Evolutionary conservation across 805 yeast genomes (phyloP).

Genomic region (Blastobotrys peoriensis): DNA sequence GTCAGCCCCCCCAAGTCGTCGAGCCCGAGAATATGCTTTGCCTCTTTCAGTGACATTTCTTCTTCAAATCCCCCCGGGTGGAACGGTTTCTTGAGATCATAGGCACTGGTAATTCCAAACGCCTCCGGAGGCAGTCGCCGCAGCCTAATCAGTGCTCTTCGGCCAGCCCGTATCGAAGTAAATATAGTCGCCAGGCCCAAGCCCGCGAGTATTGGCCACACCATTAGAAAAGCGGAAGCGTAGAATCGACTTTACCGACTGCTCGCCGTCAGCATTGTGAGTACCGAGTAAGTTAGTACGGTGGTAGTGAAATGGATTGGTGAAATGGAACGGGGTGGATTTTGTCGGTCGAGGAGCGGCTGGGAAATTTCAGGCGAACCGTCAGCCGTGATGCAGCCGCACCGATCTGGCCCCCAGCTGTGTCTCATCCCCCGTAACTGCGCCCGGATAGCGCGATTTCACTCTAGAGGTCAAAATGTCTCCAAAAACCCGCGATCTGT

Average conservation of each 20-base stretch:
- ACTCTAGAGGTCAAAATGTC: too few species aligned
- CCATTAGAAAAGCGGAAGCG: too few species aligned
- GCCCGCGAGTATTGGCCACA: slow-evolving; percentile 25
- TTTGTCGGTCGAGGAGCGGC: too few species aligned
- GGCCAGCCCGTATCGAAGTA: slow-evolving; percentile 25
- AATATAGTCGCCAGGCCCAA: slow-evolving; percentile 23
- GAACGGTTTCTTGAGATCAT: slow-evolving; percentile 16
- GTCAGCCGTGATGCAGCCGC: too few species aligned
- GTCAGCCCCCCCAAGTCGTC: slow-evolving; percentile 33
- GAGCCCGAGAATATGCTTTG: slow-evolving; percentile 45
- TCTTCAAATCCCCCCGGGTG: slow-evolving; percentile 31
- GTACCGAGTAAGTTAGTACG: too few species aligned
- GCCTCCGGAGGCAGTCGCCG: slow-evolving; percentile 26
- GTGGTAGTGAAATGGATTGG: neutral
- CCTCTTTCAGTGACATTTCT: slow-evolving; percentile 48
- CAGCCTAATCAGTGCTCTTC: slow-evolving; percentile 27
- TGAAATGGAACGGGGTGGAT: neutral
- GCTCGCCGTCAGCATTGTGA: too few species aligned
- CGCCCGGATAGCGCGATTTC: too few species aligned
- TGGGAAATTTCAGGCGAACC: too few species aligned
- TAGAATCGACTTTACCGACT: too few species aligned
- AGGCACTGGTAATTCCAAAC: slow-evolving; percentile 17
- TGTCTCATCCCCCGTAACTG: too few species aligned
- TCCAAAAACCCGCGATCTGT: slow-evolving; percentile 13
- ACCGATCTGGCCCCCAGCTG: too few species aligned